phyloP scores from a whole-genome alignment of 768 basidiomycete species.

The Trametes coccinea region DNA sequence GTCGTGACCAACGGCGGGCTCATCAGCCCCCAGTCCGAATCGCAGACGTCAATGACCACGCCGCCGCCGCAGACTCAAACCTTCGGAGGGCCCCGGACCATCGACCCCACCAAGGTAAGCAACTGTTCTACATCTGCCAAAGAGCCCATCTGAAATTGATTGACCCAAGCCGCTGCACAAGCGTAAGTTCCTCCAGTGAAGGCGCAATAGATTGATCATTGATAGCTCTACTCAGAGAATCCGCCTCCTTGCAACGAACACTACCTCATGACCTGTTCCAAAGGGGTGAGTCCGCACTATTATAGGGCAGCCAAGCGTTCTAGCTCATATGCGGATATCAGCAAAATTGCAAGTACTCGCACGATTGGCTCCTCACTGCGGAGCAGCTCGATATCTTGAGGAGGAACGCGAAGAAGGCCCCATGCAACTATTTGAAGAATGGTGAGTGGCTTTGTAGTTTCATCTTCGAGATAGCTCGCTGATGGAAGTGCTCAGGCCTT shows the following conservation, averaged over 20 bases:
- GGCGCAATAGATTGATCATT: not conserved
- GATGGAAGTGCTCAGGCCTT: slow-evolving; percentile 46
- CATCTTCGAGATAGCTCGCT: not conserved
- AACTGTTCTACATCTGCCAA: not conserved
- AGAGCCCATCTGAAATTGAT: not conserved
- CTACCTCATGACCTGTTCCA: slow-evolving; percentile 81
- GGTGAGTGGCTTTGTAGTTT: slow-evolving; percentile 39
- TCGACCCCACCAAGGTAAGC: slow-evolving; percentile 65
- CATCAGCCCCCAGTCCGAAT: slow-evolving; percentile 62
- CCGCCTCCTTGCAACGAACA: slow-evolving; percentile 86
- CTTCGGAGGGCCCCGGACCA: slow-evolving; percentile 33
- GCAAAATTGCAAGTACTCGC: slow-evolving; percentile 76
- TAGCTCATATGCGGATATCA: slow-evolving; percentile 4
- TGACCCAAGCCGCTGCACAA: slow-evolving; percentile 67
- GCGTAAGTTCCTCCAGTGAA: slow-evolving; percentile 46
- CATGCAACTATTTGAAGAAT: slow-evolving; percentile 83
- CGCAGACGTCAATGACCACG: slow-evolving; percentile 40
- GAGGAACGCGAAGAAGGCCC: slow-evolving; percentile 80
- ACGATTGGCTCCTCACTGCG: slow-evolving; percentile 70
- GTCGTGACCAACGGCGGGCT: slow-evolving; percentile 59
- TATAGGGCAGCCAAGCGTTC: not conserved
- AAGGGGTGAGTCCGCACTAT: slow-evolving; percentile 47
- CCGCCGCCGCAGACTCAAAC: slow-evolving; percentile 23
- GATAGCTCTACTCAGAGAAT: slow-evolving; percentile 48
- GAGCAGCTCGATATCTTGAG: slow-evolving; percentile 74